Evolutionary conservation across 495 filamentous ascomycete species (phyloP).

Genomic region (Hyaloscypha finlandica): DNA sequence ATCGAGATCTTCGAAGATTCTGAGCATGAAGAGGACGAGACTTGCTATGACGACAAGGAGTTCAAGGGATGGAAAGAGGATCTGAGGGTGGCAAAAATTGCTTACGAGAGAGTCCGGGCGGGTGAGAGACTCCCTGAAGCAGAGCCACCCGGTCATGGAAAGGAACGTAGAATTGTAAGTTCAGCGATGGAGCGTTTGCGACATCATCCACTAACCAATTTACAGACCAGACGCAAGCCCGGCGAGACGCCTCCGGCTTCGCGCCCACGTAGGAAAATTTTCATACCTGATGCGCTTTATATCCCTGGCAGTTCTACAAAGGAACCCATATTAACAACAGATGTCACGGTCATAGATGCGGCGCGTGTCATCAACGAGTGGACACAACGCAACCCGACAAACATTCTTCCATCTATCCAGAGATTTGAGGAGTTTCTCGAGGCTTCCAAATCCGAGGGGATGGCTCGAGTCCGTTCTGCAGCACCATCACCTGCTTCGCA

Average conservation of each 20-base stretch:
- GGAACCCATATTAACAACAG: not conserved
- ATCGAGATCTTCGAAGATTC: not conserved
- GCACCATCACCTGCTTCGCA: not conserved
- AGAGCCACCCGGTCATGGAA: not conserved
- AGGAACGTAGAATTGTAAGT: not conserved
- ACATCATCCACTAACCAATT: not conserved
- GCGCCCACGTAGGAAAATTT: not conserved
- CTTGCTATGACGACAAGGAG: too few relatives aligned
- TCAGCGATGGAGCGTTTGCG: not conserved
- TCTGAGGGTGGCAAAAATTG: not conserved
- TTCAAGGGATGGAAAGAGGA: not conserved
- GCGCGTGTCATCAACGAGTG: too few relatives aligned
- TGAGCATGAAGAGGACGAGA: not conserved
- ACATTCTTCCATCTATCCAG: not conserved
- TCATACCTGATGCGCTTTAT: not conserved
- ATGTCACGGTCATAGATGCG: not conserved
- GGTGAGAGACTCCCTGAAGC: not conserved
- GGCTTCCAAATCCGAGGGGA: too few relatives aligned
- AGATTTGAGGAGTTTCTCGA: not conserved
- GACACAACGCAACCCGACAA: too few relatives aligned
- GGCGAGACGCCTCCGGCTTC: slow-evolving; percentile 7
- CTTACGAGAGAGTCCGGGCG: not conserved
- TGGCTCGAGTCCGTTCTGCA: not conserved
- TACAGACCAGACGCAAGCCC: slow-evolving; percentile 7
- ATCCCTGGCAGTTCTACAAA: not conserved